A percentile compares a stretch with the other conserved stretches of the same genome.
phyloP scores from a whole-genome alignment of 805 yeast species.

The Metschnikowia matae region DNA sequence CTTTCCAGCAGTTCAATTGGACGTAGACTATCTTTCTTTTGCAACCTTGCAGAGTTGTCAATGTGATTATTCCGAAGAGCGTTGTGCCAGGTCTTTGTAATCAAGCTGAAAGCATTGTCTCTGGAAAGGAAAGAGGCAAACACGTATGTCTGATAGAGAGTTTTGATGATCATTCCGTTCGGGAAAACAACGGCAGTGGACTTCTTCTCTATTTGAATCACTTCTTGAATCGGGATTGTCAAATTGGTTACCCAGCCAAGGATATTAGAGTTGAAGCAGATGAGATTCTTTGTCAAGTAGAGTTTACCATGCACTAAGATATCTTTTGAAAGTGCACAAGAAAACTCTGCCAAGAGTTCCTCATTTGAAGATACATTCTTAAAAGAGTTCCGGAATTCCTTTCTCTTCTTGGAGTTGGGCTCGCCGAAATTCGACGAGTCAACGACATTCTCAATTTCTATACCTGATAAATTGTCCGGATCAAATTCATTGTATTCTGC shows the following conservation, averaged over 20 bases:
- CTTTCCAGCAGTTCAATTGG: neutral
- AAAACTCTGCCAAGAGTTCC: conserved; percentile 53
- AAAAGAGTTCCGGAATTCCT: conserved; percentile 58
- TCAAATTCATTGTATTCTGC: conserved; percentile 14
- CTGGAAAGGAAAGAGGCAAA: conserved; percentile 66
- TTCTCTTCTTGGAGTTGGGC: conserved; percentile 42
- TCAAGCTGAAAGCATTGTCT: conserved; percentile 48
- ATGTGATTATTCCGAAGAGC: conserved; percentile 23
- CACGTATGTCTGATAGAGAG: conserved; percentile 56
- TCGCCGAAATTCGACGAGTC: conserved; percentile 7
- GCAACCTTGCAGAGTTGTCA: conserved; percentile 6
- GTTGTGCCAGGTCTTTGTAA: conserved; percentile 59
- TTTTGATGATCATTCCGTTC: conserved; percentile 60
- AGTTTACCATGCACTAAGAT: conserved; percentile 64
- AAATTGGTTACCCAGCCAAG: conserved; percentile 64
- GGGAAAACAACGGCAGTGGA: conserved; percentile 67
- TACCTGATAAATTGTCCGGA: conserved; percentile 16
- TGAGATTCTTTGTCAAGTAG: conserved; percentile 50
- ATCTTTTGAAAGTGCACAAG: conserved; percentile 65
- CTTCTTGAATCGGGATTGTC: conserved; percentile 55
- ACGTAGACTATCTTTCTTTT: neutral
- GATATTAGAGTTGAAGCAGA: conserved; percentile 64
- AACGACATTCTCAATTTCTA: conserved; percentile 8
- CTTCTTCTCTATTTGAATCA: conserved; percentile 60
- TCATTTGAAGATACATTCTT: conserved; percentile 49